Base-by-base conservation (phyloP, 352 stramenopile species). In the Globisporangium irregulare region DNA sequence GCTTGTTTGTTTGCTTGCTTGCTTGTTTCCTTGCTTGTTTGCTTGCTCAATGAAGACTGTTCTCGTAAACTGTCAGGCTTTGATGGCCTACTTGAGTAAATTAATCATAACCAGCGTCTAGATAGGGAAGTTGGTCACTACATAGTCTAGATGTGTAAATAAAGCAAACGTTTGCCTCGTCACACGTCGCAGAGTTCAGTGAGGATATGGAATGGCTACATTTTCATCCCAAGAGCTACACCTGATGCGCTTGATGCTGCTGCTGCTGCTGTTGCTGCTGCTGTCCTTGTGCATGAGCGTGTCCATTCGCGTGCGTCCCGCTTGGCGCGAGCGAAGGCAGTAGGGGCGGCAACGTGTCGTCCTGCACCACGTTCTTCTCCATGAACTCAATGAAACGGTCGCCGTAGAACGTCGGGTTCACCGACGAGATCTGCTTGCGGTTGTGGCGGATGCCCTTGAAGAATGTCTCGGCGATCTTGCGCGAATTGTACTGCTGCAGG, bases 401-500 rank as follows among this genome's bases (percentile, higher is more conserved):
- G 14, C 89, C 91, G 58, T 98, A 98, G 53, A 91, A 86, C n/a
- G 87, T 77, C 15, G 92, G 85, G 43, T 92, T 82, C 36, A 97
- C 88, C 15, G 83, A 77, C 62, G 89, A 97, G 58, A 98, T 97
- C 72, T 97, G 80, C 61, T 91, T 93, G 41, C 81, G 76, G 66
- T 97, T 91, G 75, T 94, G 79, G 4, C 86, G 77, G 10, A 98
- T 68, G 22, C 85, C 84, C 64, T 97, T 98, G 72, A 97, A 81
- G 61, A 96, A 81, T 18, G 86, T 97, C 76, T 98, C 93, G 7
- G 82, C 87, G 57, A 93, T 88, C 81, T 98, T 98, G 36, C 83
- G 80, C 32, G 80, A 86, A 73, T 97, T 98, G 78, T 97, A 98
- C 71, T 97, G 88, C 79, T 98, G 93, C 57, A 98, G 56, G 55